Conservation (phyloP, 257 asterid genomes). For the Nicotiana attenuata region DNA sequence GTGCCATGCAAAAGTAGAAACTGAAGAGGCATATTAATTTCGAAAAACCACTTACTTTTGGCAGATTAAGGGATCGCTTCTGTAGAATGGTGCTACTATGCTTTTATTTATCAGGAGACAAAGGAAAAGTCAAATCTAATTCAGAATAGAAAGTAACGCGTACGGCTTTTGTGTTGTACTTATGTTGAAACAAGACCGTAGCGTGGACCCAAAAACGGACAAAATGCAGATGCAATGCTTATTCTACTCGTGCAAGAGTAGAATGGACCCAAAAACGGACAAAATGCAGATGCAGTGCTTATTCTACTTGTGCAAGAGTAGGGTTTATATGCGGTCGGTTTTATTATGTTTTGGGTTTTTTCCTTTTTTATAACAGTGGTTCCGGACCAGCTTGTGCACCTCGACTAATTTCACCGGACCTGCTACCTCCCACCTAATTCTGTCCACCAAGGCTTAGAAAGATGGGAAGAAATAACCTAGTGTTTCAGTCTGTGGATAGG, state of each 20-base stretch:
- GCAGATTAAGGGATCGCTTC: not conserved
- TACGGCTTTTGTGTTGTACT: not conserved
- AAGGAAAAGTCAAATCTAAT: not conserved
- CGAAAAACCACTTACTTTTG: not conserved
- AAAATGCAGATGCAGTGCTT: not conserved
- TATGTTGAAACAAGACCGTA: not conserved
- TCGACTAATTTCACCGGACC: too few species aligned
- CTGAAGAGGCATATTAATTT: not conserved
- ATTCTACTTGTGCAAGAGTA: not conserved
- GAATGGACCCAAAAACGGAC: not conserved
- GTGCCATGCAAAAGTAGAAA: conserved; percentile 1
- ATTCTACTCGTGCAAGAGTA: not conserved
- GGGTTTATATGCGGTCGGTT: not conserved
- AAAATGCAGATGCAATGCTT: not conserved
- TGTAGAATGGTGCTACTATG: not conserved
- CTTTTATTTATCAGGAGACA: not conserved
- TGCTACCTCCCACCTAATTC: too few species aligned
- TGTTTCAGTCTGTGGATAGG: not conserved
- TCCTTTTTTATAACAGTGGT: too few species aligned
- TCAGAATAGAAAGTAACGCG: not conserved
- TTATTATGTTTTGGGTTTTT: not conserved
- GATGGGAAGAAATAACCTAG: too few species aligned
- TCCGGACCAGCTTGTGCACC: too few species aligned
- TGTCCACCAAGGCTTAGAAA: too few species aligned
- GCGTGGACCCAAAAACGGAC: not conserved